Evolutionary conservation across 768 basidiomycete genomes (phyloP), one percentile per base, ranked within the genome.

Genomic region (Phanerochaete carnosa): DNA sequence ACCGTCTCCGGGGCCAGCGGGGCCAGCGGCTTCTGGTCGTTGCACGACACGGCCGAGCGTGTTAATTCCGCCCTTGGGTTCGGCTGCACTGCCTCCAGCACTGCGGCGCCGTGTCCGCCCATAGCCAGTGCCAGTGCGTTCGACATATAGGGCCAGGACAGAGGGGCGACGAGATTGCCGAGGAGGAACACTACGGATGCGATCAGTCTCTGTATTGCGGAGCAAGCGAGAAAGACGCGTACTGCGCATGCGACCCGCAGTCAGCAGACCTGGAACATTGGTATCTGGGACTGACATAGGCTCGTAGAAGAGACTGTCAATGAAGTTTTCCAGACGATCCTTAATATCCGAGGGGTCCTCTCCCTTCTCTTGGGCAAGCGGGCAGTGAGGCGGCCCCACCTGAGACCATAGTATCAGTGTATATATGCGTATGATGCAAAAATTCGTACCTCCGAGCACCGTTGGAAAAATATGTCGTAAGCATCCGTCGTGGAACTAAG

Each of bases 11-110:
- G 58, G 2, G 53, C 47, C 1, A 65, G 67, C 3, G 59, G 57
- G 2, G 63, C 51, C 56, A 70, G 69, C 4, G 67, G 67, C 15
- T 56, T 53, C 11, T 66, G 53, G 58, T 75, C 73, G 49, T 70
- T 68, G 63, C 73, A 74, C 2, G 72, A 70, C 1, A 73, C 71
- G 0, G 70, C 73, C n/a, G 62, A 60, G 12, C 72, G 69, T 30
- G 64, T 63, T 35, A 68, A 57, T 32, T 69, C 67, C 1, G 19
- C 28, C 8, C 25, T 29, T 25, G 35, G 25, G 22, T 6, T 22
- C 57, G 22, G 45, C 54, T 66, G 63, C 12, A 64, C 32, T 25
- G 53, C 47, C 53, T 71, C 63, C 26, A 73, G 51, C 11, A 73
- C 54, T 0, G 58, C 61, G 0, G 67, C 61, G 29, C 65, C 70